Conservation (phyloP, 2,329 filamentous ascomycete species). For the Escovopsis sp. region DNA sequence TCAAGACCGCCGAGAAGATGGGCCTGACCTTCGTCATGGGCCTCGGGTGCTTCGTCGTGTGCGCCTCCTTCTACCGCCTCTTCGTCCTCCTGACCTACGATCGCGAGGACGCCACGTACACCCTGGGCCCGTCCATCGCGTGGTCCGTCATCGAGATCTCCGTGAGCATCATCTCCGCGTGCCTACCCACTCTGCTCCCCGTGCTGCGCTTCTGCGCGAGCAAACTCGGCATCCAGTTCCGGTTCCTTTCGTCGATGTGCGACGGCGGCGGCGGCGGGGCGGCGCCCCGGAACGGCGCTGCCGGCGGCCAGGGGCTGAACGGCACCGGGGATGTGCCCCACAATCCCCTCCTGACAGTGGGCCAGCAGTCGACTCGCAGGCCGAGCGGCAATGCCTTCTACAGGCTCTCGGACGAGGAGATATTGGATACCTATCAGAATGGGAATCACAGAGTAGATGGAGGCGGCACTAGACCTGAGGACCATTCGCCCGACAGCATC, state of each 20-base stretch:
- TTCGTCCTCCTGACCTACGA: slow-evolving; percentile 31
- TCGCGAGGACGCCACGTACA: slow-evolving; percentile 27
- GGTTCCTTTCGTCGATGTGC: neutral
- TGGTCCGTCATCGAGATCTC: slow-evolving; percentile 34
- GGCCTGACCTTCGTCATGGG: slow-evolving; percentile 29
- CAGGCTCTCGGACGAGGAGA: slow-evolving; percentile 19
- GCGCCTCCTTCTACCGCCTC: slow-evolving; percentile 33
- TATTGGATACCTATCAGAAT: slow-evolving; percentile 8
- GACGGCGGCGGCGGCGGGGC: neutral
- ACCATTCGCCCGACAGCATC: no score
- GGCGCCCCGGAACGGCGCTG: neutral
- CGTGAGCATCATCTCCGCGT: slow-evolving; percentile 37
- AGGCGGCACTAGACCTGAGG: no score
- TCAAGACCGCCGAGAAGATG: slow-evolving; percentile 26
- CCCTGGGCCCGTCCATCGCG: slow-evolving; percentile 28
- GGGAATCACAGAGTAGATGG: no score
- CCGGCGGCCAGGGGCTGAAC: slow-evolving; percentile 3
- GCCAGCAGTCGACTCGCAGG: slow-evolving; percentile 9
- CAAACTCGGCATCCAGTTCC: slow-evolving; percentile 2
- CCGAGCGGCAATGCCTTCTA: slow-evolving; percentile 16
- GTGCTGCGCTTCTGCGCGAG: slow-evolving; percentile 15
- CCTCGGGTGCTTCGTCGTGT: slow-evolving; percentile 33
- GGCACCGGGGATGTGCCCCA: neutral
- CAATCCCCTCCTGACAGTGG: neutral
- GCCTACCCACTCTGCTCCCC: slow-evolving; percentile 36